phyloP scores from a whole-genome alignment of 345 rosid genomes.

The Syzygium aqueum region DNA sequence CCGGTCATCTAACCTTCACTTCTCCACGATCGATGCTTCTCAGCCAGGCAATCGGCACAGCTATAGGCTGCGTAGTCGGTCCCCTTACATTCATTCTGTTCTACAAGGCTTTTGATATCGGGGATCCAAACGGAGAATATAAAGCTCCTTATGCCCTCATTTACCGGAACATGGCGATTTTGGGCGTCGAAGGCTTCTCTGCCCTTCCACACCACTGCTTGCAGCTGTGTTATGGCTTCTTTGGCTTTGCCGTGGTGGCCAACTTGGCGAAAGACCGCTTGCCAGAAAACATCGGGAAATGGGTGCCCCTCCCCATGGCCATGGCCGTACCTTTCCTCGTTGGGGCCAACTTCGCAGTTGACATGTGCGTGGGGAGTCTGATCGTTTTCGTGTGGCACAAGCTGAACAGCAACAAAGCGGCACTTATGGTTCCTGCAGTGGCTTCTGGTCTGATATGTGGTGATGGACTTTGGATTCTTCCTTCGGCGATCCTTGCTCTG shows the following conservation, averaged over 20 bases:
- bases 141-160: constrained; percentile 92
- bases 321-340: constrained; percentile 97
- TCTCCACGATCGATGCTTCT: constrained; percentile 88
- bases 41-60: constrained; percentile 80
- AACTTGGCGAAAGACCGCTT: constrained; percentile 52
- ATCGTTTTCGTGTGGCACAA: constrained; percentile 52
- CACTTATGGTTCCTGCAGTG: constrained; percentile 68
- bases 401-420: constrained; percentile 37
- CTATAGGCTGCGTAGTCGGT: constrained; percentile 80
- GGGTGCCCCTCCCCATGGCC: constrained; percentile 91
- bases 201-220: constrained; percentile 82
- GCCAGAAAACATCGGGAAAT: constrained; percentile 45
- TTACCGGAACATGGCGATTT: constrained; percentile 88
- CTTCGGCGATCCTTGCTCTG: constrained; percentile 67
- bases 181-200: constrained; percentile 89
- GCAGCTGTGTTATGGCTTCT: constrained; percentile 83
- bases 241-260: constrained; percentile 58
- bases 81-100: constrained; percentile 79
- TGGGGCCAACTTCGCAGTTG: constrained; percentile 79
- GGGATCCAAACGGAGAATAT: constrained; percentile 85
- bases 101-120: constrained; percentile 86
- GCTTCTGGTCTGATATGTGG: constrained; percentile 96
- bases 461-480: constrained; percentile 91
- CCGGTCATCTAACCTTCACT: constrained; percentile 82
- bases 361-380: constrained; percentile 70